Conservation (phyloP, 2,329 filamentous ascomycete genomes). For the Colletotrichum filicis region DNA sequence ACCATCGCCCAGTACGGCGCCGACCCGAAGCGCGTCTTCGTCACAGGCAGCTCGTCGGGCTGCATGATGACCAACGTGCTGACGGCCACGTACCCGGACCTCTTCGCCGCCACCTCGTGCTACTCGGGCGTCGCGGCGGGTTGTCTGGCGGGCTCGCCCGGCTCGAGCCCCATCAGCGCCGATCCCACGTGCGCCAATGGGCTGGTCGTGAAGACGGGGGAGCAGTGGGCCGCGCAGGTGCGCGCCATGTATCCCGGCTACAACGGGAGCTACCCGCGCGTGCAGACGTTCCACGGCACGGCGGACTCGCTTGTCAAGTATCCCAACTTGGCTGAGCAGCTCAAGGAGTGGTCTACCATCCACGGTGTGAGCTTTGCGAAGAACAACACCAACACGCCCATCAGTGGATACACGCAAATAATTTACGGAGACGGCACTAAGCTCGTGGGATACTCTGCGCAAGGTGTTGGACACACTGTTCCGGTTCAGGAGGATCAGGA, state of each 20-base stretch:
- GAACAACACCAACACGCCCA: constrained; percentile 41
- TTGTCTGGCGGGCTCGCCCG: constrained; percentile 41
- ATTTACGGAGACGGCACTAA: constrained; percentile 47
- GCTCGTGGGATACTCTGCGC: constrained; percentile 43
- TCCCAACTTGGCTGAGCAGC: constrained; percentile 35
- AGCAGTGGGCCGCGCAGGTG: constrained; percentile 56
- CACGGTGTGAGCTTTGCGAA: constrained; percentile 37
- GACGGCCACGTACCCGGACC: constrained; percentile 46
- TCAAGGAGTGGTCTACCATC: constrained; percentile 39
- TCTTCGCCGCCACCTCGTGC: constrained; percentile 46
- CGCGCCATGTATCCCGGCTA: constrained; percentile 46
- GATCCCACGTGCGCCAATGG: constrained; percentile 53
- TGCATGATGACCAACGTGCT: constrained; percentile 51
- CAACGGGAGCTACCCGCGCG: constrained; percentile 43
- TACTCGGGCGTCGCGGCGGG: constrained; percentile 48
- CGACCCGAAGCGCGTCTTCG: constrained; percentile 56
- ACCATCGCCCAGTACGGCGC: constrained; percentile 56
- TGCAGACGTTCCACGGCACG: constrained; percentile 46
- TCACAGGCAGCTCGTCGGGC: constrained; percentile 51
- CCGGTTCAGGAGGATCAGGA: constrained; percentile 38
- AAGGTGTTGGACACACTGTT: constrained; percentile 45
- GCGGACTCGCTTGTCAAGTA: constrained; percentile 50
- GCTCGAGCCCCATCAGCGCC: constrained; percentile 38
- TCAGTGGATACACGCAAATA: constrained; percentile 44
- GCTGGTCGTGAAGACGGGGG: constrained; percentile 48